Conservation (phyloP, 2,329 filamentous ascomycete species). For the Zymoseptoria ardabiliae region DNA sequence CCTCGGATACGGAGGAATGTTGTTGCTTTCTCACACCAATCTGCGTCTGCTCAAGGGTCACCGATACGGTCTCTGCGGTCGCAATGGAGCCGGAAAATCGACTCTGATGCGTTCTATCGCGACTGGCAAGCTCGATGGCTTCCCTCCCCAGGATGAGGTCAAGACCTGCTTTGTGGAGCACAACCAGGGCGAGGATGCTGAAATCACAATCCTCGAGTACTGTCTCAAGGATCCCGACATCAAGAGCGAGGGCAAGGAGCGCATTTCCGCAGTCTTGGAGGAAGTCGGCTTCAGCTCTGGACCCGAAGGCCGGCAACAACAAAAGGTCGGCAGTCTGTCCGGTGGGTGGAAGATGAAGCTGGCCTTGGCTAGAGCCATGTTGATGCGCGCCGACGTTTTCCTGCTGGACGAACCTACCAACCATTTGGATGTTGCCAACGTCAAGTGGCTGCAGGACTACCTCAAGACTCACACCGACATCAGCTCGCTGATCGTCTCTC, state of each 20-base stretch:
- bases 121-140: constrained; percentile 91
- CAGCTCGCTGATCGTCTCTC: constrained; percentile 93
- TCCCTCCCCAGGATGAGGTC: constrained; percentile 84
- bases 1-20: constrained; percentile 94
- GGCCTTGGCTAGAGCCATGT: constrained; percentile 89
- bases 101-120: constrained; percentile 97
- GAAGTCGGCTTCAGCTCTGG: constrained; percentile 93
- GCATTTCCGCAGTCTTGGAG: constrained; percentile 73
- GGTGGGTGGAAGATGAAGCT: constrained; percentile 99
- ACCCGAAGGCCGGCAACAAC: constrained; percentile 77
- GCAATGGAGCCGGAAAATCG: constrained; percentile 98
- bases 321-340: constrained; percentile 88
- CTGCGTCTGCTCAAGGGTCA: constrained; percentile 91
- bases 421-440: constrained; percentile 92
- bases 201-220: constrained; percentile 91
- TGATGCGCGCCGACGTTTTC: constrained; percentile 92
- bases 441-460: constrained; percentile 93
- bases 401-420: constrained; percentile 98
- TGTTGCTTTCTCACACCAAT: constrained; percentile 92
- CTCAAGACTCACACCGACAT: constrained; percentile 94
- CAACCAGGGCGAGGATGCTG: constrained; percentile 96
- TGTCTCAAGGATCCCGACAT: constrained; percentile 84
- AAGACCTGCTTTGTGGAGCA: constrained; percentile 98
- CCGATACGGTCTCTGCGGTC: constrained; percentile 91
- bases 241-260: constrained; percentile 66